Evolutionary conservation across 2,329 filamentous ascomycete species (phyloP), one percentile per base, ranked within the genome.

Genomic region (Dactylellina haptotyla): DNA sequence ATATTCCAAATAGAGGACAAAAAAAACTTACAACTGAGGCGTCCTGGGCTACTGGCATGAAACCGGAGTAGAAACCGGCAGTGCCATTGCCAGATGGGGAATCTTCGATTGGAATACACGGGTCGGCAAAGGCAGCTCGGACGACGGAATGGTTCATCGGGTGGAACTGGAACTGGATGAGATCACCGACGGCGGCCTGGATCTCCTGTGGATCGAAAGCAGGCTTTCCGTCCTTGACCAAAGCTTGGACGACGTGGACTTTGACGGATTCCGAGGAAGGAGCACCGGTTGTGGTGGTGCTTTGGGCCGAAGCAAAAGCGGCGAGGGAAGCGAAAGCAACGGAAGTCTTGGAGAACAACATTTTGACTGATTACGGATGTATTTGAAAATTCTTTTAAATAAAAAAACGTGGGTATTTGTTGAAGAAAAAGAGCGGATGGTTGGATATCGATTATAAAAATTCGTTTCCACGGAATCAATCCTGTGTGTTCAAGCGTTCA

Each of bases 61-160:
- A 90, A 70, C 89, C 89, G 1, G 87, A 88, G 83, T 85, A 89
- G 82, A 93, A 84, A 75, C 88, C 88, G 79, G 77, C 26, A 5
- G 53, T 48, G 23, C 67, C 67, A n/a, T 72, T 69, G n/a, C 67
- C 67, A 32, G 67, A 63, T 26, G 67, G 58, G 0, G 66, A 65
- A 37, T 59, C 32, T 30, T 80, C 78, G 76, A 90, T 86, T 56
- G 90, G 89, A 26, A 85, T 80, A 82, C 90, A 93, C 10, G 90
- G 90, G 64, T 85, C 81, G 77, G 89, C 88, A 78, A 93, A 94
- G 78, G 84, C 87, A 50, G 90, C 91, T 83, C 93, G 90, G 14
- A 88, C 90, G 67, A 93, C 87, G 56, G 90, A 93, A 85, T 94
- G 91, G 84, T 93, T 93, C 75, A 75, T 46, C 43, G 76, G 76